A percentile compares a stretch with the other conserved stretches of the same genome.
Evolutionary conservation across 495 filamentous ascomycete species (phyloP).

Genomic region (Staphylotrichum longicolle): DNA sequence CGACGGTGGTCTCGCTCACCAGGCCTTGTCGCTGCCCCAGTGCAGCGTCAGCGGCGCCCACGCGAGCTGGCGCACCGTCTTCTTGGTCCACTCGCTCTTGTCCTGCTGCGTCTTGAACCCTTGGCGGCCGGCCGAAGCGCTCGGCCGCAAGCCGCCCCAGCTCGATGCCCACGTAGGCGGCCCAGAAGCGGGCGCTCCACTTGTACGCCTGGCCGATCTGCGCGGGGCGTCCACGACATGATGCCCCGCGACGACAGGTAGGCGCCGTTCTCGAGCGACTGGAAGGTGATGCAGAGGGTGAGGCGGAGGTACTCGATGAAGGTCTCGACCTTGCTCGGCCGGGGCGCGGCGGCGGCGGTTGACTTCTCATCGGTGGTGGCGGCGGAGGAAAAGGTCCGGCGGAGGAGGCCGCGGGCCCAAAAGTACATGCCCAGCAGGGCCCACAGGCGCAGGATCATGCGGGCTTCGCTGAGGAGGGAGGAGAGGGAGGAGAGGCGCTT

Average conservation of each 20-base stretch:
- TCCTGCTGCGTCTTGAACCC: slow-evolving; percentile 44
- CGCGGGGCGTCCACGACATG: slow-evolving; percentile 53
- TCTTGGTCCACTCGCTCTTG: slow-evolving; percentile 45
- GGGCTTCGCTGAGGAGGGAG: slow-evolving; percentile 56
- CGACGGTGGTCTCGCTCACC: slow-evolving; percentile 58
- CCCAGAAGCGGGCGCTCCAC: slow-evolving; percentile 81
- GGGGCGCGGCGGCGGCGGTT: not conserved
- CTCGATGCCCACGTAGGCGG: slow-evolving; percentile 71
- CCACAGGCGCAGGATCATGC: slow-evolving; percentile 76
- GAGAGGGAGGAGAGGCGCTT: slow-evolving; percentile 50
- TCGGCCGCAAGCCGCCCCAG: slow-evolving; percentile 61
- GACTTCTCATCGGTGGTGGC: slow-evolving; percentile 16
- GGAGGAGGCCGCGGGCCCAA: slow-evolving; percentile 60
- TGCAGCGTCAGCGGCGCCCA: slow-evolving; percentile 66
- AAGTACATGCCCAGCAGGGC: slow-evolving; percentile 74
- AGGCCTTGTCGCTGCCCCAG: slow-evolving; percentile 72
- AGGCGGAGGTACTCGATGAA: slow-evolving; percentile 68
- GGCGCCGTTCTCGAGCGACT: slow-evolving; percentile 78
- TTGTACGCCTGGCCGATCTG: slow-evolving; percentile 56
- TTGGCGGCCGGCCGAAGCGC: slow-evolving; percentile 37
- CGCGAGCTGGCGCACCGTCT: slow-evolving; percentile 49
- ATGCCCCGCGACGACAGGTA: slow-evolving; percentile 72
- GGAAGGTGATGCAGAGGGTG: slow-evolving; percentile 62
- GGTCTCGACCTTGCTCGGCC: slow-evolving; percentile 41
- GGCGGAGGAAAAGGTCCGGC: slow-evolving; percentile 24